These are phyloP conservation scores for Penicillium paxilli DNA, from an alignment of 495 filamentous ascomycete genomes.

Conservation along the genomic window DNA sequence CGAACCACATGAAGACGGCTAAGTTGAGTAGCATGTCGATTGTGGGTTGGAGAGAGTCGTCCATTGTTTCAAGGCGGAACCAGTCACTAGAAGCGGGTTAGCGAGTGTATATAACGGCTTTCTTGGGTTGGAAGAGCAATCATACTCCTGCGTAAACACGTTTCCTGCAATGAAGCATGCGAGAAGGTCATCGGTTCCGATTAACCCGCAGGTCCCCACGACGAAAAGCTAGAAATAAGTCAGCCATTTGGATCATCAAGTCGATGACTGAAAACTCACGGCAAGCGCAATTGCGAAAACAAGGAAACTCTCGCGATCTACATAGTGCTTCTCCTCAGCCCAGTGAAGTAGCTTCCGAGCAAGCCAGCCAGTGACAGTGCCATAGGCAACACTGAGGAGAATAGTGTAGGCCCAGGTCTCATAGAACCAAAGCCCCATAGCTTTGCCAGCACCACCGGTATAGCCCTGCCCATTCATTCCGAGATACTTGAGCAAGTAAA, in stretches of 20 bases:
- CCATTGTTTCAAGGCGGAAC: conserved; percentile 85
- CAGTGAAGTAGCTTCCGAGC: conserved; percentile 81
- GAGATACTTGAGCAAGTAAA: conserved; percentile 80
- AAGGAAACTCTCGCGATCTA: conserved; percentile 88
- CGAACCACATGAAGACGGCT: conserved; percentile 88
- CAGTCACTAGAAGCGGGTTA: conserved; percentile 59
- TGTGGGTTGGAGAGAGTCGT: conserved; percentile 88
- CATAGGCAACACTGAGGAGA: conserved; percentile 75
- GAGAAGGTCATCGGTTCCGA: conserved; percentile 89
- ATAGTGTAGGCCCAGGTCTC: conserved; percentile 88
- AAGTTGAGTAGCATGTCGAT: conserved; percentile 89
- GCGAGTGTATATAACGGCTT: neutral
- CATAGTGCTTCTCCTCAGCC: conserved; percentile 78
- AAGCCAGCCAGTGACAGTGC: conserved; percentile 73
- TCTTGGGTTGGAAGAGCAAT: neutral
- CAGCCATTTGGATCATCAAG: conserved; percentile 2
- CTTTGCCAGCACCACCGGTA: conserved; percentile 59
- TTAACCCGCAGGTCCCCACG: conserved; percentile 81
- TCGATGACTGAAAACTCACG: conserved; percentile 38
- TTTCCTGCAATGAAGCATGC: conserved; percentile 95
- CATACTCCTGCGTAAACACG: conserved; percentile 79
- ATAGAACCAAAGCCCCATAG: conserved; percentile 80
- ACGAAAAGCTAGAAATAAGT: conserved; percentile 62
- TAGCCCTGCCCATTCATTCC: conserved; percentile 57
- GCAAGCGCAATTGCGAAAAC: conserved; percentile 86